phyloP scores from a whole-genome alignment of 2,329 filamentous ascomycete species.

The Alternaria gaisen region DNA sequence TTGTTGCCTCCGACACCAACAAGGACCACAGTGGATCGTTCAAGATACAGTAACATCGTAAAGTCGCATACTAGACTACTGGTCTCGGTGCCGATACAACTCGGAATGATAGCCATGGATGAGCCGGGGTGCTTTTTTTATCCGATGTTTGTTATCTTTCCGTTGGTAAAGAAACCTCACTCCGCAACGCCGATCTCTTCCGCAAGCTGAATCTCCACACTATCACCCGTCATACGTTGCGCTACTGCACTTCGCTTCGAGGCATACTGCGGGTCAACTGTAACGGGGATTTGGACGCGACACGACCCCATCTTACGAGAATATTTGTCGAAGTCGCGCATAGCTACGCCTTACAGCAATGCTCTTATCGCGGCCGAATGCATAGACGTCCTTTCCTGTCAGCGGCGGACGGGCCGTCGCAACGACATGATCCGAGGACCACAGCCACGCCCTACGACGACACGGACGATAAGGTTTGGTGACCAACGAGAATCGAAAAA shows the following conservation, averaged over 20 bases:
- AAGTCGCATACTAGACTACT: slow-evolving; percentile 1
- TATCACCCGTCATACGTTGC: slow-evolving; percentile 15
- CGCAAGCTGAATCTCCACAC: slow-evolving; percentile 29
- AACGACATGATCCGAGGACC: neutral
- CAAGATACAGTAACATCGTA: neutral
- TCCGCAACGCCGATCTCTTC: slow-evolving; percentile 17
- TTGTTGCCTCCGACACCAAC: neutral
- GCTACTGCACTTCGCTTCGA: slow-evolving; percentile 33
- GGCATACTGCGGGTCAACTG: slow-evolving; percentile 4
- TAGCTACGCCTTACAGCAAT: neutral
- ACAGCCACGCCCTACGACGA: slow-evolving; percentile 2
- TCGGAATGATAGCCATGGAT: neutral
- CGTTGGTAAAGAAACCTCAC: neutral
- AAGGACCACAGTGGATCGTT: neutral
- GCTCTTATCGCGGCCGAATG: slow-evolving; percentile 29
- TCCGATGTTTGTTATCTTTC: slow-evolving; percentile 13
- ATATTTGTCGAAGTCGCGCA: slow-evolving; percentile 5
- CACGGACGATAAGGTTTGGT: slow-evolving; percentile 25
- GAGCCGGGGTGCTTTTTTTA: neutral
- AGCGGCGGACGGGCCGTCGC: slow-evolving; percentile 5
- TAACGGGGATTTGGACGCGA: slow-evolving; percentile 17
- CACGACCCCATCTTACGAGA: slow-evolving; percentile 14
- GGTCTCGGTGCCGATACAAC: neutral
- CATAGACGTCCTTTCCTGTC: slow-evolving; percentile 6
- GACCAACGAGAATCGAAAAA: slow-evolving; percentile 26